A percentile compares a stretch with the other conserved stretches of the same genome.
These are phyloP conservation scores for Uronychia binucleata DNA, from an alignment of 73 alveolate genomes.

Conservation along the genomic window DNA sequence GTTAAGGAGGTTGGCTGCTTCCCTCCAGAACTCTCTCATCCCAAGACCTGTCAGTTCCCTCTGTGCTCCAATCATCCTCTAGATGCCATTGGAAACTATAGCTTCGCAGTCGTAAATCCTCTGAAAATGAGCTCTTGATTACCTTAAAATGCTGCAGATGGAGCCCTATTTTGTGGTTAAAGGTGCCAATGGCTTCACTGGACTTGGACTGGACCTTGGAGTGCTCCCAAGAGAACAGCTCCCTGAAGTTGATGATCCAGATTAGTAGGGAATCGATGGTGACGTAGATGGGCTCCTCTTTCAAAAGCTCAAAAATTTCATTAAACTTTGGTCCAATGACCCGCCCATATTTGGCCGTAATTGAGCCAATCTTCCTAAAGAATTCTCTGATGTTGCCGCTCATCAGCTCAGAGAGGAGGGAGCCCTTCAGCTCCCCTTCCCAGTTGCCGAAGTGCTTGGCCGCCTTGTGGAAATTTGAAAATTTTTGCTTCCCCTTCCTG, in stretches of 20 bases:
- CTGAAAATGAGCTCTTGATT: too few species aligned
- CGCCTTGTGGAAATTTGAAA: background rate
- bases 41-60: background rate
- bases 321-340: background rate
- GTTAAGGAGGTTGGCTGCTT: background rate
- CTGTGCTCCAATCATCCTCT: background rate
- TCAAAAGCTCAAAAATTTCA: background rate
- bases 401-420: background rate
- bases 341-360: background rate
- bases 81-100: background rate
- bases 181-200: background rate
- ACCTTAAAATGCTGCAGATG: background rate
- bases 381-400: background rate
- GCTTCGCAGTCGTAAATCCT: background rate
- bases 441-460: background rate
- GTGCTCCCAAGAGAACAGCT: background rate
- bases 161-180: background rate
- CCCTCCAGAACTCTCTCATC: background rate
- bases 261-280: background rate
- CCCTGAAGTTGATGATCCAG: background rate
- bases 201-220: background rate
- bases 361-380: background rate
- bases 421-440: background rate
- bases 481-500: background rate
- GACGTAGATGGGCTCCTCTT: background rate